A percentile compares a stretch with the other conserved stretches of the same genome.
These are phyloP conservation scores for Senecio squalidus DNA, from an alignment of 140 eudicot genomes.

Conservation along the genomic window DNA sequence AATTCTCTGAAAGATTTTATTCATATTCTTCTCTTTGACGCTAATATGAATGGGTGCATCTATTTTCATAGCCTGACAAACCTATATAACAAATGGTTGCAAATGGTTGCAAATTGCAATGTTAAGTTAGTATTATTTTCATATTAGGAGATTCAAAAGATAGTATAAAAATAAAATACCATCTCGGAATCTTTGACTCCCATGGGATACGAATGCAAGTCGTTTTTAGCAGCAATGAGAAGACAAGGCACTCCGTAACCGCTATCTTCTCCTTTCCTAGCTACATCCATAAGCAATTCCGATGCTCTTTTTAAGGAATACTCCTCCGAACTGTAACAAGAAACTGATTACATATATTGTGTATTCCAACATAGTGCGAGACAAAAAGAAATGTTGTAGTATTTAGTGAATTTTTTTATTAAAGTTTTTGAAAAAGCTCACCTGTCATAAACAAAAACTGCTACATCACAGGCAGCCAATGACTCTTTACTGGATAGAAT, in stretches of 20 bases:
- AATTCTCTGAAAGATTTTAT: constrained; percentile 59
- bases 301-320: constrained; percentile 64
- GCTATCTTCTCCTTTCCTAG: constrained; percentile 81
- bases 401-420: too few relatives aligned
- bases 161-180: constrained; percentile 31
- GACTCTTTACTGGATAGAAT: constrained; percentile 58
- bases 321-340: constrained; percentile 63
- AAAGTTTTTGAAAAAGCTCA: too few relatives aligned
- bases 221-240: constrained; percentile 75
- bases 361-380: neutral
- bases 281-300: constrained; percentile 64
- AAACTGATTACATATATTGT: constrained; percentile 4
- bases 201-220: constrained; percentile 51
- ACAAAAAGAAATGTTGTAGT: neutral
- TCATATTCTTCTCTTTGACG: constrained; percentile 63
- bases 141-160: neutral
- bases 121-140: neutral
- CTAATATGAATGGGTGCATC: constrained; percentile 78
- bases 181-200: constrained; percentile 61
- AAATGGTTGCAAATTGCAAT: constrained; percentile 8
- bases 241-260: constrained; percentile 83
- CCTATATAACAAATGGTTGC: too few relatives aligned
- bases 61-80: constrained; percentile 76
- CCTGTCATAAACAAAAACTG: constrained; percentile 90
- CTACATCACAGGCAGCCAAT: constrained; percentile 81